phyloP scores from a whole-genome alignment of 345 rosid genomes.

The Dipteronia sinensis region DNA sequence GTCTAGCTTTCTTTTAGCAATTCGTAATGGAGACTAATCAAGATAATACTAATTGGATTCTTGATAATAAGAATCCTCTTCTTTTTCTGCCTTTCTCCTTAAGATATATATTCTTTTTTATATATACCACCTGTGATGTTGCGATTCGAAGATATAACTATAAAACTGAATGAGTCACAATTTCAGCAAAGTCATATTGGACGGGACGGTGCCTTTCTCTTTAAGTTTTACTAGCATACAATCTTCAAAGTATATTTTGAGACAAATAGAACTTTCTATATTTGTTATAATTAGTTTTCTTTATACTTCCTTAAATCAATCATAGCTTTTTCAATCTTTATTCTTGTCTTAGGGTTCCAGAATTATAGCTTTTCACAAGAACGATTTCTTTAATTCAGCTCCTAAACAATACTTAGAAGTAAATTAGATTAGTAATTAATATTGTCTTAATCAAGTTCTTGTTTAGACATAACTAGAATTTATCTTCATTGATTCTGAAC shows the following conservation, averaged over 20 bases:
- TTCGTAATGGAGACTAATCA: background rate
- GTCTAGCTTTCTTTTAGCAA: background rate
- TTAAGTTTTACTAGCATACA: background rate
- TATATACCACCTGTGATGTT: too few species aligned
- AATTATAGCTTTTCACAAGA: background rate
- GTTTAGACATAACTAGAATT: background rate
- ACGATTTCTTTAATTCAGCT: background rate
- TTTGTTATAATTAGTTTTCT: background rate
- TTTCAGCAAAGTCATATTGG: too few species aligned
- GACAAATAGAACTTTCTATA: constrained; percentile 1
- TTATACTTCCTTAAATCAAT: background rate
- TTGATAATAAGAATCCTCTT: constrained; percentile 6
- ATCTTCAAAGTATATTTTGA: constrained; percentile 16
- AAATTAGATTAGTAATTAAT: background rate
- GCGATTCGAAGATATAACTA: too few species aligned
- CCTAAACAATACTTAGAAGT: background rate
- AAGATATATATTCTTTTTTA: too few species aligned
- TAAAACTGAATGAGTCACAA: too few species aligned
- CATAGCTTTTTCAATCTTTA: too few species aligned
- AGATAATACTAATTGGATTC: constrained; percentile 12
- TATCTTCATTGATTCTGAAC: background rate
- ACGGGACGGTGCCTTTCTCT: background rate
- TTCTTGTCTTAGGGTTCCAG: constrained; percentile 7
- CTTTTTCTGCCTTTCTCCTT: background rate
- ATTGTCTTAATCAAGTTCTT: background rate